Conservation (phyloP, 441 rosid genomes). For the Brassica balearica region DNA sequence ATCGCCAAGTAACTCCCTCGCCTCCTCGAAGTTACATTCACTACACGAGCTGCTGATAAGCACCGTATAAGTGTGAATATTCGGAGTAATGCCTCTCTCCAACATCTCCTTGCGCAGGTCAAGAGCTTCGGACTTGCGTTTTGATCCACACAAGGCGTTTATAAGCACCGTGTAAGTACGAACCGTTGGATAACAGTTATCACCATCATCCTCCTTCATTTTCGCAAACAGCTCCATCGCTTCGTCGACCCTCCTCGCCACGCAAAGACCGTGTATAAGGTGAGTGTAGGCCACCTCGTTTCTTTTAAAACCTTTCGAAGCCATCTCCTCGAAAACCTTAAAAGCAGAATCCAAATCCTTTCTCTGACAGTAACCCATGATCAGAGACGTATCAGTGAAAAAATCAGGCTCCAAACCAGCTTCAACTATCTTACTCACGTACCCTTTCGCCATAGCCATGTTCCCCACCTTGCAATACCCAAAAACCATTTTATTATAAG, state of each 20-base stretch:
- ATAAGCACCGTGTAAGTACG: constrained; percentile 80
- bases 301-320: constrained; percentile 60
- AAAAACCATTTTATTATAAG: constrained; percentile 80
- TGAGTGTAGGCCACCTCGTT: constrained; percentile 75
- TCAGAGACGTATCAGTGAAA: constrained; percentile 50
- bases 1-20: constrained; percentile 55
- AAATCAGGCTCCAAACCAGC: constrained; percentile 71
- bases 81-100: constrained; percentile 66
- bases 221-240: constrained; percentile 58
- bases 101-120: constrained; percentile 63
- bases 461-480: constrained; percentile 79
- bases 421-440: constrained; percentile 68
- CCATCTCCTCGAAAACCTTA: constrained; percentile 63
- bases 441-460: constrained; percentile 63
- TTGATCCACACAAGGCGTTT: constrained; percentile 54
- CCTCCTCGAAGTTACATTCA: constrained; percentile 59
- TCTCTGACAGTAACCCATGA: constrained; percentile 73
- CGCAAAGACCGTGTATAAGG: constrained; percentile 81
- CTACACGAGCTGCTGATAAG: constrained; percentile 63
- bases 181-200: constrained; percentile 61
- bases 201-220: constrained; percentile 69
- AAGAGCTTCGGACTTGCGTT: constrained; percentile 64
- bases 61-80: constrained; percentile 75
- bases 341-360: constrained; percentile 65
- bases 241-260: constrained; percentile 61